phyloP scores from a whole-genome alignment of 1,284 basidiomycete species.

The Trichosporon asahii region DNA sequence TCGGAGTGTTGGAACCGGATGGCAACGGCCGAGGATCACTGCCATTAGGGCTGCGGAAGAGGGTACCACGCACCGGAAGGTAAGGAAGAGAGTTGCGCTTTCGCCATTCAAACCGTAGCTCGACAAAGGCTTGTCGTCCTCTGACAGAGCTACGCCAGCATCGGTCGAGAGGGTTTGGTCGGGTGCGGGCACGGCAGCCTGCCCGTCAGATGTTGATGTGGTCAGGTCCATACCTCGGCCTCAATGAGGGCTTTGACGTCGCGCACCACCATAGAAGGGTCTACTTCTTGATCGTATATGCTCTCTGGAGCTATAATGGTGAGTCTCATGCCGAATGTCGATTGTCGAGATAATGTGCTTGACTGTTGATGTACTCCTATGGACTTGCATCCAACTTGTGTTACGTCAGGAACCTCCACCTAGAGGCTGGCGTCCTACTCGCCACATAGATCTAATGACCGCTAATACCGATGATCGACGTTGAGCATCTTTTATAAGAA shows the following conservation, averaged over 20 bases:
- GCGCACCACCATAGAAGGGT: conserved; percentile 79
- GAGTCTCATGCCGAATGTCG: conserved; percentile 63
- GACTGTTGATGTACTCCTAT: no score
- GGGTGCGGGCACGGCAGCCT: conserved; percentile 34
- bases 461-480: neutral
- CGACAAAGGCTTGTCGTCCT: conserved; percentile 32
- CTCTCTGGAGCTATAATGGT: conserved; percentile 75
- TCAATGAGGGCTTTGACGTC: conserved; percentile 84
- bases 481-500: neutral
- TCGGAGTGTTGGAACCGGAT: conserved; percentile 46
- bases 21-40: conserved; percentile 16
- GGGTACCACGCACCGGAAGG: conserved; percentile 35
- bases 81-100: conserved; percentile 42
- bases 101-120: conserved; percentile 42
- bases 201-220: no score
- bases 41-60: neutral
- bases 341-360: no score
- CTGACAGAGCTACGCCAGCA: conserved; percentile 38
- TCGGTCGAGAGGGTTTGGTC: conserved; percentile 38
- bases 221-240: conserved; percentile 87
- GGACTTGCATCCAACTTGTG: no score
- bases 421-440: neutral
- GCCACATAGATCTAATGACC: neutral
- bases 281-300: conserved; percentile 74
- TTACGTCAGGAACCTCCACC: conserved; percentile 9